These are phyloP conservation scores for Pilaira anomala DNA, from an alignment of 192 early-diverging fungal species.

Conservation along the genomic window DNA sequence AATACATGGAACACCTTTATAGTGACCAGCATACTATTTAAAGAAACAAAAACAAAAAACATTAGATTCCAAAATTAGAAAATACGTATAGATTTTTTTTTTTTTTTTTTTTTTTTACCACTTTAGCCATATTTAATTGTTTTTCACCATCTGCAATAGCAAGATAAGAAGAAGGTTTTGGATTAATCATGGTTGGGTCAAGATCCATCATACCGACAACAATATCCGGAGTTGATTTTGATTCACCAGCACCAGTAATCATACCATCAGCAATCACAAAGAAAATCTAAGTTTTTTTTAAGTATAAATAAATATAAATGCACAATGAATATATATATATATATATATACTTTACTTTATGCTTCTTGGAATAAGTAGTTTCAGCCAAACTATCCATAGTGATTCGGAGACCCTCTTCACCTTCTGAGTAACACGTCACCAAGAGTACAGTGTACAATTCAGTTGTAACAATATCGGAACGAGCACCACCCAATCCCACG, in stretches of 20 bases:
- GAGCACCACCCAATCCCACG: slow-evolving; percentile 19
- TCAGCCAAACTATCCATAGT: slow-evolving; percentile 84
- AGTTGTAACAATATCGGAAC: slow-evolving; percentile 39
- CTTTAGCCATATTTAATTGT: slow-evolving; percentile 82
- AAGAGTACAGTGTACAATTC: slow-evolving; percentile 72
- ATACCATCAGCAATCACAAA: slow-evolving; percentile 91
- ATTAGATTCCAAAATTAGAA: background rate
- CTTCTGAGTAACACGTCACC: slow-evolving; percentile 94
- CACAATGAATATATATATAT: background rate
- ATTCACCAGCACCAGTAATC: slow-evolving; percentile 79
- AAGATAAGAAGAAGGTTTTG: slow-evolving; percentile 75
- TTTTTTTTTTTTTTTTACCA: slow-evolving; percentile 39
- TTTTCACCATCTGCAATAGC: slow-evolving; percentile 80
- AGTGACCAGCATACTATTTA: slow-evolving; percentile 67
- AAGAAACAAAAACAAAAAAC: slow-evolving; percentile 12
- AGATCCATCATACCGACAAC: slow-evolving; percentile 77
- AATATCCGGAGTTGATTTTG: slow-evolving; percentile 72
- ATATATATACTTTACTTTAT: slow-evolving; percentile 52
- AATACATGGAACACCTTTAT: slow-evolving; percentile 62
- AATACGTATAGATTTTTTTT: background rate
- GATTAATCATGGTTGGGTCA: slow-evolving; percentile 58
- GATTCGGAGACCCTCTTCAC: slow-evolving; percentile 69
- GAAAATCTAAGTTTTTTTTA: slow-evolving; percentile 81
- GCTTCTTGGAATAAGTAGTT: slow-evolving; percentile 78
- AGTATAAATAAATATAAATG: slow-evolving; percentile 9